Evolutionary conservation across 306 rosid species (phyloP).

Genomic region (Corylus americana): DNA sequence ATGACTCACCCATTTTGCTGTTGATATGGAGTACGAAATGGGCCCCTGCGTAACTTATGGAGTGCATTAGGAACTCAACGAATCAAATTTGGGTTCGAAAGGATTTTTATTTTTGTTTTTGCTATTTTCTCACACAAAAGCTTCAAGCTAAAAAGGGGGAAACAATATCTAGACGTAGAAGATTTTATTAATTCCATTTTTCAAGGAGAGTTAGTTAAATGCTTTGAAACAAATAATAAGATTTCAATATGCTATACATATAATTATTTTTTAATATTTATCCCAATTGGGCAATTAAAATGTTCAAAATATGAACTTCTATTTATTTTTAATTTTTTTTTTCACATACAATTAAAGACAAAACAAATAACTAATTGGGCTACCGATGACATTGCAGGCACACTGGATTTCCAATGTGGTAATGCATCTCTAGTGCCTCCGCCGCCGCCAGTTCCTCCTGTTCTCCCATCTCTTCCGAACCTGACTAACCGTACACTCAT

Average conservation of each 20-base stretch:
- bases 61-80: background rate
- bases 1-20: too few species aligned
- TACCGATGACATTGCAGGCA: conserved; percentile 31
- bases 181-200: too few species aligned
- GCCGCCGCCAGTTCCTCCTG: conserved; percentile 16
- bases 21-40: background rate
- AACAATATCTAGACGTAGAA: too few species aligned
- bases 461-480: conserved; percentile 5
- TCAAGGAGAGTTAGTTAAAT: too few species aligned
- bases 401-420: conserved; percentile 27
- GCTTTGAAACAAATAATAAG: too few species aligned
- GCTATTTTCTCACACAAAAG: too few species aligned
- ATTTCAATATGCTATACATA: background rate
- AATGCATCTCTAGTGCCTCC: conserved; percentile 6
- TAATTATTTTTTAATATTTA: background rate
- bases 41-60: background rate
- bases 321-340: too few species aligned
- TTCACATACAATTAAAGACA: background rate
- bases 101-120: too few species aligned
- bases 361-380: background rate
- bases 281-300: too few species aligned
- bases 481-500: conserved; percentile 24
- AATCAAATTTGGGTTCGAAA: background rate
- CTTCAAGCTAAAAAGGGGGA: too few species aligned
- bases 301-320: too few species aligned